Conservation (phyloP, 148 eudicot species). For the Persicaria tinctoria region DNA sequence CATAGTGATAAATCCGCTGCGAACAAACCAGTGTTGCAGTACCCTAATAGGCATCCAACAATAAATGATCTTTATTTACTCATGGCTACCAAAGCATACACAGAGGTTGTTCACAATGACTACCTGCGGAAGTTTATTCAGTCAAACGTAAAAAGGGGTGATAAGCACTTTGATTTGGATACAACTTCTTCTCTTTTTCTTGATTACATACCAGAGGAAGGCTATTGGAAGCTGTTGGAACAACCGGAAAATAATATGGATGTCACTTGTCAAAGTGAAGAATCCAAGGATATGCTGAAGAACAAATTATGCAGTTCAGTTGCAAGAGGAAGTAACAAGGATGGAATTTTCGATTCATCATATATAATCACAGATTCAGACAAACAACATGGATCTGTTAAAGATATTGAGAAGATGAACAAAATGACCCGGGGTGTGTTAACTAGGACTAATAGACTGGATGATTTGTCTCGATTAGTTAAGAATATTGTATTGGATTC, state of each 20-base stretch:
- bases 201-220: constrained; percentile 71
- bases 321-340: constrained; percentile 15
- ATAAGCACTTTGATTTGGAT: constrained; percentile 33
- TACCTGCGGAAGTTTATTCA: constrained; percentile 38
- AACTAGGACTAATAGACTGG: constrained; percentile 16
- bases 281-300: constrained; percentile 15
- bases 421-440: constrained; percentile 16
- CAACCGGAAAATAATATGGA: constrained; percentile 25
- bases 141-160: constrained; percentile 30
- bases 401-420: constrained; percentile 21
- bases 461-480: constrained; percentile 25
- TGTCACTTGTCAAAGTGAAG: constrained; percentile 16
- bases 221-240: constrained; percentile 61
- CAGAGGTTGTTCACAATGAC: constrained; percentile 39
- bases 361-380: constrained; percentile 62
- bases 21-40: constrained; percentile 18
- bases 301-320: constrained; percentile 16
- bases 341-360: constrained; percentile 60
- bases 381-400: constrained; percentile 25
- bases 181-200: constrained; percentile 42
- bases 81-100: constrained; percentile 27
- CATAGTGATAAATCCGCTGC: constrained; percentile 13
- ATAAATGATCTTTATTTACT: constrained; percentile 21
- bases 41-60: constrained; percentile 14
- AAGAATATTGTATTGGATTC: constrained; percentile 45